Conservation (phyloP, 1,284 basidiomycete genomes). For the Puccinia hordei region DNA sequence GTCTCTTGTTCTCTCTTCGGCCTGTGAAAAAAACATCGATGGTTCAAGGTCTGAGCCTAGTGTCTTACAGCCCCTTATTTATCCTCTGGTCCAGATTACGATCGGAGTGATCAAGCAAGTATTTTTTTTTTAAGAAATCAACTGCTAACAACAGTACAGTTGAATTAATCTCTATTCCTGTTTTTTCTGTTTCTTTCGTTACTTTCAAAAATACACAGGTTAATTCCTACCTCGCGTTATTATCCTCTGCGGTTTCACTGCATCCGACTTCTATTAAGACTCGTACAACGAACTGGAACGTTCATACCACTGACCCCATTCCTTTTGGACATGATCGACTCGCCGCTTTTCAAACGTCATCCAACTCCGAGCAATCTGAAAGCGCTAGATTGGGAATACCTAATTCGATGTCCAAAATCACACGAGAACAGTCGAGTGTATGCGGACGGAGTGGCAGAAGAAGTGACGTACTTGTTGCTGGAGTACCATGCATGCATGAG, state of each 20-base stretch:
- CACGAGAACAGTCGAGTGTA: slow-evolving; percentile 88
- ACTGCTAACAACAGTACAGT: slow-evolving; percentile 23
- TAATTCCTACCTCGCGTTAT: slow-evolving; percentile 78
- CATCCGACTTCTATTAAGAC: slow-evolving; percentile 70
- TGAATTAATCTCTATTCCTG: slow-evolving; percentile 53
- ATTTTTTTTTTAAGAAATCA: not conserved
- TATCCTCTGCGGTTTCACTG: slow-evolving; percentile 79
- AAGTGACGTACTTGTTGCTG: slow-evolving; percentile 74
- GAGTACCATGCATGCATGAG: slow-evolving; percentile 72
- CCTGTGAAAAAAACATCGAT: slow-evolving; percentile 69
- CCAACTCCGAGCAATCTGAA: slow-evolving; percentile 84
- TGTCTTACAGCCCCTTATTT: slow-evolving; percentile 82
- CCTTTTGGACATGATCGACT: slow-evolving; percentile 82
- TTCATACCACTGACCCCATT: slow-evolving; percentile 86
- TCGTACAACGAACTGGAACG: slow-evolving; percentile 74
- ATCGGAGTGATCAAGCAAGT: slow-evolving; percentile 85
- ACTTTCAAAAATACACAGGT: slow-evolving; percentile 63
- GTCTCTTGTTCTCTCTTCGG: slow-evolving; percentile 80
- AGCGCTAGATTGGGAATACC: slow-evolving; percentile 83
- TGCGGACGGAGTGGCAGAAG: slow-evolving; percentile 79
- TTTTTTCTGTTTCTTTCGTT: too few species aligned
- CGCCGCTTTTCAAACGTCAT: slow-evolving; percentile 73
- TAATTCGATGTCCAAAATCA: slow-evolving; percentile 82
- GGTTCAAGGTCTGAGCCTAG: slow-evolving; percentile 65
- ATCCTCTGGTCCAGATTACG: slow-evolving; percentile 91